A percentile compares a stretch with the other conserved stretches of the same genome.
Conservation (phyloP, 1,139 yeast genomes). For the Zhuliangozyma parablackwelliae region DNA sequence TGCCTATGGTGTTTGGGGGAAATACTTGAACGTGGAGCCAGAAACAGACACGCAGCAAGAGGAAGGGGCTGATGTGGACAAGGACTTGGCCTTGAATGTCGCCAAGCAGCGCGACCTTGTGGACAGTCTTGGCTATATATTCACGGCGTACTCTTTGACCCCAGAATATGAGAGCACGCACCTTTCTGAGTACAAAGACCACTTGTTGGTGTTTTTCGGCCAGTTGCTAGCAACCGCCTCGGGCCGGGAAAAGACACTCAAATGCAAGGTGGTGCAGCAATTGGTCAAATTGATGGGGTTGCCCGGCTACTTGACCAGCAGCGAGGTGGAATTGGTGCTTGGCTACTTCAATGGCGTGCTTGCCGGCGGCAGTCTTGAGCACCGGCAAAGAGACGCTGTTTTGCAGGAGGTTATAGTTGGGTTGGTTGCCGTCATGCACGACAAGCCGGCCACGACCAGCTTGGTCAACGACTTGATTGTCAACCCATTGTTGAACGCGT, state of each 20-base stretch:
- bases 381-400: constrained; percentile 32
- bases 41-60: background rate
- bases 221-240: constrained; percentile 67
- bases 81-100: constrained; percentile 36
- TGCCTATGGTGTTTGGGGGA: constrained; percentile 34
- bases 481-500: constrained; percentile 56
- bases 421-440: constrained; percentile 42
- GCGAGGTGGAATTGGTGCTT: constrained; percentile 60
- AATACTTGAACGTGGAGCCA: constrained; percentile 21
- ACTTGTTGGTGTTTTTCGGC: constrained; percentile 58
- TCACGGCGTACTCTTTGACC: constrained; percentile 21
- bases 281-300: constrained; percentile 51
- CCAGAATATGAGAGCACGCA: constrained; percentile 20
- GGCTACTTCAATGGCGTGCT: constrained; percentile 61
- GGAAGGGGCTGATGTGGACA: constrained; percentile 12
- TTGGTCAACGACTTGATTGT: constrained; percentile 35
- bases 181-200: constrained; percentile 49
- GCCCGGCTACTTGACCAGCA: constrained; percentile 39
- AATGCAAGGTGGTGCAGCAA: constrained; percentile 63
- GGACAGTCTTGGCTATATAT: constrained; percentile 54
- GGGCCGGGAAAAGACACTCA: constrained; percentile 59
- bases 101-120: constrained; percentile 59
- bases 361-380: constrained; percentile 20
- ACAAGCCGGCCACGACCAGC: constrained; percentile 9
- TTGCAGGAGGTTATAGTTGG: constrained; percentile 43